Evolutionary conservation across 805 yeast species (phyloP).

Genomic region (Cyberlindnera euphorbiae): DNA sequence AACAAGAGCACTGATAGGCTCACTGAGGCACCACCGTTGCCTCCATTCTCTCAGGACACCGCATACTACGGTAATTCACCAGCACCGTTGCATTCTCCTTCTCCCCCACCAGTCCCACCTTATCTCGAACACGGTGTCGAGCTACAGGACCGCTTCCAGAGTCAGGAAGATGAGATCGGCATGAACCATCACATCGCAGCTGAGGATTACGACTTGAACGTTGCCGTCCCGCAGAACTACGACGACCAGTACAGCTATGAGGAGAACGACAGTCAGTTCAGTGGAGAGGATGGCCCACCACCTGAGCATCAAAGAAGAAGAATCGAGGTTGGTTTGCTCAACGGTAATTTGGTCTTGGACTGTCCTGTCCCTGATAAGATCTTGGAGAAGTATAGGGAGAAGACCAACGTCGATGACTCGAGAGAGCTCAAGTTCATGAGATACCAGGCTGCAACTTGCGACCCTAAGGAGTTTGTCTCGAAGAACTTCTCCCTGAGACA

Average conservation of each 20-base stretch:
- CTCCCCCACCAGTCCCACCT: slow-evolving; percentile 6
- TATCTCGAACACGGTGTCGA: slow-evolving; percentile 3
- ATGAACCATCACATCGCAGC: slow-evolving; percentile 20
- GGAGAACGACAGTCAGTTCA: too few species aligned
- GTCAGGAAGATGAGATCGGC: slow-evolving; percentile 37
- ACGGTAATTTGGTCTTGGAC: slow-evolving; percentile 81
- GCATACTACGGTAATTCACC: slow-evolving; percentile 7
- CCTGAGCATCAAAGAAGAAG: slow-evolving; percentile 39
- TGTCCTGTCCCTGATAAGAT: slow-evolving; percentile 81
- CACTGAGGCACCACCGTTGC: slow-evolving; percentile 6
- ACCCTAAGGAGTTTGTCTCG: slow-evolving; percentile 63
- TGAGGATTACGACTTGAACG: slow-evolving; percentile 25
- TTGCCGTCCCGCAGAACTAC: slow-evolving; percentile 5
- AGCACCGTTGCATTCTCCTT: slow-evolving; percentile 1
- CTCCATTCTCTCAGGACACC: slow-evolving; percentile 7
- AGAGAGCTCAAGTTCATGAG: slow-evolving; percentile 79
- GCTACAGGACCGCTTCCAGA: slow-evolving; percentile 11
- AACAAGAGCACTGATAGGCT: slow-evolving; percentile 6
- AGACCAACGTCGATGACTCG: slow-evolving; percentile 37
- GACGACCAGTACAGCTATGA: slow-evolving; percentile 25
- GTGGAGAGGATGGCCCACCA: slow-evolving; percentile 36
- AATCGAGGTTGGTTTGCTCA: slow-evolving; percentile 29
- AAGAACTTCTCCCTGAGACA: slow-evolving; percentile 80
- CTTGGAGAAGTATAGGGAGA: slow-evolving; percentile 43
- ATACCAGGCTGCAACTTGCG: slow-evolving; percentile 91